Evolutionary conservation across 1,284 basidiomycete species (phyloP).

Genomic region (Puccinia horiana): DNA sequence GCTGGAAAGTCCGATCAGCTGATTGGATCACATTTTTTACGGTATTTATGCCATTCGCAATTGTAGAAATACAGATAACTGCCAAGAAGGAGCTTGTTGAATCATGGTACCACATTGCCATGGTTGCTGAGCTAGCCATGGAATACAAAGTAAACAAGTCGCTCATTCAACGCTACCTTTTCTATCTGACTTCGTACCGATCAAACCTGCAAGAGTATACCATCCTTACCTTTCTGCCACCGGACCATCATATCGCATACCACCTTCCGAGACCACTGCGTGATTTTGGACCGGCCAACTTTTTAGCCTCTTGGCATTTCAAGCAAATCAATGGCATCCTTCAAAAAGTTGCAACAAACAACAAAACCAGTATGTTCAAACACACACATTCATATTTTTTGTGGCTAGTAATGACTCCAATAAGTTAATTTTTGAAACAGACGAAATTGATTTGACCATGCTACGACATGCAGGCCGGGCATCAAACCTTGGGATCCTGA

Average conservation of each 20-base stretch:
- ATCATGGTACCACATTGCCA: conserved; percentile 26
- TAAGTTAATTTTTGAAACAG: neutral
- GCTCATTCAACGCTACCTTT: conserved; percentile 23
- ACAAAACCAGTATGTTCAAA: neutral
- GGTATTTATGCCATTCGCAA: conserved; percentile 4
- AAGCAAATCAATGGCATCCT: conserved; percentile 43
- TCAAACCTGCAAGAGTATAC: neutral
- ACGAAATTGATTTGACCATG: conserved; percentile 24
- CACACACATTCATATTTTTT: neutral
- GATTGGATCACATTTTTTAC: conserved; percentile 11
- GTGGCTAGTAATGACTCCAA: neutral
- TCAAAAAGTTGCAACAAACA: conserved; percentile 34
- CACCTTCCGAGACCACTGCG: conserved; percentile 26
- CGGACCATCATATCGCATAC: conserved; percentile 28
- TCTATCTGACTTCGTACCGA: conserved; percentile 31
- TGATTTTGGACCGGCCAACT: conserved; percentile 37
- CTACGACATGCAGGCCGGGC: conserved; percentile 22
- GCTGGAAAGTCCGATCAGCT: conserved; percentile 44
- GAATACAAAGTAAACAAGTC: neutral
- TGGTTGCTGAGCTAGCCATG: conserved; percentile 37
- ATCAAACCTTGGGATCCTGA: conserved; percentile 15
- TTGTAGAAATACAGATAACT: conserved; percentile 8
- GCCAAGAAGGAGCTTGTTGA: conserved; percentile 7
- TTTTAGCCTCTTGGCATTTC: conserved; percentile 40
- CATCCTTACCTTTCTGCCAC: conserved; percentile 19